Evolutionary conservation across 2,329 filamentous ascomycete genomes (phyloP).

Genomic region (Calycina herbarum): DNA sequence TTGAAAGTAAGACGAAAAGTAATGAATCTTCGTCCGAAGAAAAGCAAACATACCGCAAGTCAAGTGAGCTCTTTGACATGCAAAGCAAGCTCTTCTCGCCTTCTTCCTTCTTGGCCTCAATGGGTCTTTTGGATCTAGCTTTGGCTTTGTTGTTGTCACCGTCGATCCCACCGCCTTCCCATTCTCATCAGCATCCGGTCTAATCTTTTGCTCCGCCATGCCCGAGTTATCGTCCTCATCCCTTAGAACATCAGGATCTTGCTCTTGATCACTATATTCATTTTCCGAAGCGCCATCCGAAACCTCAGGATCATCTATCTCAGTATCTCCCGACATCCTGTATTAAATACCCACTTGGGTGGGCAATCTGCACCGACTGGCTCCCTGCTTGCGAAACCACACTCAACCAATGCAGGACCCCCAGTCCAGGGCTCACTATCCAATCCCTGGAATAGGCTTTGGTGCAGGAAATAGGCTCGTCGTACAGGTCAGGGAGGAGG

Average conservation of each 20-base stretch:
- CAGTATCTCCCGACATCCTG: conserved; percentile 40
- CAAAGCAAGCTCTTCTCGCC: conserved; percentile 91
- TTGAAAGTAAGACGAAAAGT: conserved; percentile 18
- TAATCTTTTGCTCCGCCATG: conserved; percentile 38
- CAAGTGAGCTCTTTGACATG: conserved; percentile 94
- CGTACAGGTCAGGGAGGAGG: conserved; percentile 27
- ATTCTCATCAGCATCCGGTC: conserved; percentile 35
- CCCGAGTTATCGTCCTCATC: conserved; percentile 37
- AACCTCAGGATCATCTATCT: conserved; percentile 38
- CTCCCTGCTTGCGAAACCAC: conserved; percentile 35
- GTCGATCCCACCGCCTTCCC: conserved; percentile 39
- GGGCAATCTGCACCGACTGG: conserved; percentile 26
- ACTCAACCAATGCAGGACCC: conserved; percentile 32
- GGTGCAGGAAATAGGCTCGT: conserved; percentile 31
- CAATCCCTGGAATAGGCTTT: conserved; percentile 30
- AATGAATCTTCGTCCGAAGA: conserved; percentile 21
- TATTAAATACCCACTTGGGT: conserved; percentile 34
- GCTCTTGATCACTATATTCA: conserved; percentile 39
- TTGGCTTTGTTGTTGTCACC: conserved; percentile 54
- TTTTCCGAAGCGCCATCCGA: conserved; percentile 40
- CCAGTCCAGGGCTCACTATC: conserved; percentile 27
- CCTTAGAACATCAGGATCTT: conserved; percentile 35
- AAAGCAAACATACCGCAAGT: conserved; percentile 82
- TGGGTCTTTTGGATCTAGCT: conserved; percentile 84
- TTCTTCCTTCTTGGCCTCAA: conserved; percentile 90